Evolutionary conservation across 352 stramenopile genomes (phyloP), one percentile per base, ranked within the genome.

Genomic region (Globisporangium uncinulatum): DNA sequence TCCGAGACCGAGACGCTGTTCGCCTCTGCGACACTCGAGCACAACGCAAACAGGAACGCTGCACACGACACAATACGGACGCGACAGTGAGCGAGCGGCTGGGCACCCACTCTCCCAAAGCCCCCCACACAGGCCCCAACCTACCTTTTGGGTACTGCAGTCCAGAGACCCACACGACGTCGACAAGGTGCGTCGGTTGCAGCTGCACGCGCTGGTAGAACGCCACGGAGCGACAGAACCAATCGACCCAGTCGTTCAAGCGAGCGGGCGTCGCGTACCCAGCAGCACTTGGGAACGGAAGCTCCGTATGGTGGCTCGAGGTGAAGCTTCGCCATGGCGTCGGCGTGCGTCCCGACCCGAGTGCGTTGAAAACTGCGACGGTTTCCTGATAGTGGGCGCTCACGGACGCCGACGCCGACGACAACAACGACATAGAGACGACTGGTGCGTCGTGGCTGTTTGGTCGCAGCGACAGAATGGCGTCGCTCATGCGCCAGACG

Each of bases 141-240:
- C 10, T 67, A 85, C 74, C 76, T 76, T 70, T 70, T 0, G 76
- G 70, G 15, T 68, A 67, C 14, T 72, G 65, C 37, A 87, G 47
- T 5, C 65, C 72, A 56, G 74, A 67, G 19, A 85, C 31, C 62
- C 66, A 75, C 15, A 87, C 47, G 1, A 54, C 8, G 15, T 64
- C 65, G 19, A 63, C 31, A 45, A 55, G 15, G 46, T 53, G 7
- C 56, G 47, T 48, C 37, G 62, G 47, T 3, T 63, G 54, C 6
- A 34, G 62, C 31, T 71, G 71, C 2, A 73, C 54, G 2, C 41
- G 52, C 17, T 71, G 66, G 58, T 67, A 79, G 59, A 73, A 79
- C 10, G 45, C 56, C 8, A 73, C 59, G 9, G 66, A 53, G 51
- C 60, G 56, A 10, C 61, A 42, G 37, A 79, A 61, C 71, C 71